Evolutionary conservation across 164 flowering plant genomes (phyloP).

Genomic region (Annona cherimola): DNA sequence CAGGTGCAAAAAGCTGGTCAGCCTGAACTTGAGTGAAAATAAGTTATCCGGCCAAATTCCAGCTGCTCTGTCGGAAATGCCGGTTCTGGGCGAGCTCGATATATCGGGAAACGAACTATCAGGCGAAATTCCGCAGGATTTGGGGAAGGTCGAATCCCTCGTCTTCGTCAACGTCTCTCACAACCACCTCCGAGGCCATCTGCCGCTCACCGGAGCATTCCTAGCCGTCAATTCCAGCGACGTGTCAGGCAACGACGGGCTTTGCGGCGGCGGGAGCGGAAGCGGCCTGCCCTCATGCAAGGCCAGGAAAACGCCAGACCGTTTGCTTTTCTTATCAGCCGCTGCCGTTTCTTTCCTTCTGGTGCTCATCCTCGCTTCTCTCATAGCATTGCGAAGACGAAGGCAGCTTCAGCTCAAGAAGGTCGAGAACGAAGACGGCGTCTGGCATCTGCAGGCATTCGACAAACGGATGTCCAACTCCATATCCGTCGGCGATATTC

Average conservation of each 20-base stretch:
- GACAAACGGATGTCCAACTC: constrained; percentile 30
- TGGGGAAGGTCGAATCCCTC: constrained; percentile 55
- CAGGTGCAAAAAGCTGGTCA: constrained; percentile 55
- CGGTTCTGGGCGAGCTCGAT: constrained; percentile 65
- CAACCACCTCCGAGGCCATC: constrained; percentile 53
- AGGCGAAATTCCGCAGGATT: constrained; percentile 51
- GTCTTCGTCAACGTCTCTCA: constrained; percentile 65
- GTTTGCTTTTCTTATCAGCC: constrained; percentile 38
- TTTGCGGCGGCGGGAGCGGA: constrained; percentile 45
- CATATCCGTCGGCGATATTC: constrained; percentile 41
- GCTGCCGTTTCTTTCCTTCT: constrained; percentile 23
- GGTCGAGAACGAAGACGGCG: constrained; percentile 44
- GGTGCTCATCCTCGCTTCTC: constrained; percentile 10
- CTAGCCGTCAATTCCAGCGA: constrained; percentile 59
- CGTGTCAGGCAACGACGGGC: constrained; percentile 51
- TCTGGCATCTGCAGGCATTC: constrained; percentile 56
- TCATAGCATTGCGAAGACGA: constrained; percentile 17
- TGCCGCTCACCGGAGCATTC: constrained; percentile 69
- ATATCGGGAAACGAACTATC: constrained; percentile 56
- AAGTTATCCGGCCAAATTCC: constrained; percentile 60
- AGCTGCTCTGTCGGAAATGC: constrained; percentile 35
- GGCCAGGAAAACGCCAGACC: constrained; percentile 15
- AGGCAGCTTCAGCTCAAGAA: constrained; percentile 21
- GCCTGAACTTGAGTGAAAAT: constrained; percentile 60
- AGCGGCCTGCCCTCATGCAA: constrained; percentile 63